These are phyloP conservation scores for Annulohypoxylon truncatum DNA, from an alignment of 2,329 filamentous ascomycete species.

Conservation along the genomic window DNA sequence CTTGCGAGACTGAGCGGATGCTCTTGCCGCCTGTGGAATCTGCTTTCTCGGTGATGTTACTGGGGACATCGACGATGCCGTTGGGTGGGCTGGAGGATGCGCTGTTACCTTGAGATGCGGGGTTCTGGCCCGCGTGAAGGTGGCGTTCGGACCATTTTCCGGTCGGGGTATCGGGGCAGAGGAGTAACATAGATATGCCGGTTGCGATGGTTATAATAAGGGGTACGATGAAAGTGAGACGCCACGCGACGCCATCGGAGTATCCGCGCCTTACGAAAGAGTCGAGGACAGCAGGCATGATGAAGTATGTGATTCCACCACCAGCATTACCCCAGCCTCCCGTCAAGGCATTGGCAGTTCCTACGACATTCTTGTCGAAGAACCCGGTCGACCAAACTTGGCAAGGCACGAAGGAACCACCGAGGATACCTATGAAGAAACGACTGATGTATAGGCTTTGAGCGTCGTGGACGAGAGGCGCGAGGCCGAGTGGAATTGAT, in stretches of 20 bases:
- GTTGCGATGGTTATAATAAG: conserved; percentile 78
- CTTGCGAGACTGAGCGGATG: conserved; percentile 55
- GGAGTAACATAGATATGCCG: conserved; percentile 74
- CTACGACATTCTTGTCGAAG: conserved; percentile 92
- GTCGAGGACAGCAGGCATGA: conserved; percentile 91
- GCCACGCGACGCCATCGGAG: conserved; percentile 78
- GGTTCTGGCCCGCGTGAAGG: conserved; percentile 65
- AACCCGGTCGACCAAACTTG: conserved; percentile 95
- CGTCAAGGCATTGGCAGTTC: conserved; percentile 86
- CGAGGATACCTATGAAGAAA: conserved; percentile 85
- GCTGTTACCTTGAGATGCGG: conserved; percentile 57
- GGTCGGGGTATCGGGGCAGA: conserved; percentile 84
- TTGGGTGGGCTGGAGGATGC: conserved; percentile 43
- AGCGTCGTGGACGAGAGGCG: conserved; percentile 77
- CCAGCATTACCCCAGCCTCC: conserved; percentile 89
- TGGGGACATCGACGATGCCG: conserved; percentile 64
- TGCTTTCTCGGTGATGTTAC: conserved; percentile 58
- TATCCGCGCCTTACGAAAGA: conserved; percentile 74
- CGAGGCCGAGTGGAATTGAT: conserved; percentile 82
- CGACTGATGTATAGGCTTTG: conserved; percentile 76
- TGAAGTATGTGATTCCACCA: conserved; percentile 91
- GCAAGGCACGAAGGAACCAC: conserved; percentile 83
- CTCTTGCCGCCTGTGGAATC: conserved; percentile 56
- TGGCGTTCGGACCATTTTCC: conserved; percentile 83
- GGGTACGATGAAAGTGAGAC: conserved; percentile 85